These are phyloP conservation scores for Podospora anserina DNA, from an alignment of 495 filamentous ascomycete genomes.

Conservation along the genomic window DNA sequence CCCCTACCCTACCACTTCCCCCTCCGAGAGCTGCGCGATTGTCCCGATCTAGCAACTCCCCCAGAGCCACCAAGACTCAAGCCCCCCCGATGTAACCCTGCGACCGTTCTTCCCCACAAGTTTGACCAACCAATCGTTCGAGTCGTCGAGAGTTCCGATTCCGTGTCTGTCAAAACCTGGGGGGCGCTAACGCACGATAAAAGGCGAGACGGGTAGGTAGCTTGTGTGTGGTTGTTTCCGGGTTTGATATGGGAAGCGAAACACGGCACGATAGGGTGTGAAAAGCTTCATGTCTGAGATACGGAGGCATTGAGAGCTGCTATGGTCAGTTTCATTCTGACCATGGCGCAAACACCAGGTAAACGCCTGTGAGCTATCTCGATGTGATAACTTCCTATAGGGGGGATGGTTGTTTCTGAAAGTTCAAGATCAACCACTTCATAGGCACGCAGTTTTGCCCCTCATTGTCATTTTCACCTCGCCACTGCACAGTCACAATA, in stretches of 20 bases:
- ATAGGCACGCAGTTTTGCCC: too few relatives aligned
- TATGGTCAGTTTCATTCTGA: background rate
- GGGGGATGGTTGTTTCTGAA: too few relatives aligned
- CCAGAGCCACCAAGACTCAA: background rate
- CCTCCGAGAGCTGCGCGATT: too few relatives aligned
- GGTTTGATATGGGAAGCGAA: background rate
- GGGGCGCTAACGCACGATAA: background rate
- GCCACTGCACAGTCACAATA: too few relatives aligned
- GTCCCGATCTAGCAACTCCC: too few relatives aligned
- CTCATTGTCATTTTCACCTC: too few relatives aligned
- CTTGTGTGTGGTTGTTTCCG: background rate
- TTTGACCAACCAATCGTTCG: constrained; percentile 1
- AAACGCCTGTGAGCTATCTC: too few relatives aligned
- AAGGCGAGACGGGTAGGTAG: background rate
- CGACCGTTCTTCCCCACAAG: background rate
- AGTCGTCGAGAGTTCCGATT: background rate
- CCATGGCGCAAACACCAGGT: too few relatives aligned
- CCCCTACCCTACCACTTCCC: too few relatives aligned
- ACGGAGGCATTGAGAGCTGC: background rate
- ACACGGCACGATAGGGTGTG: constrained; percentile 22
- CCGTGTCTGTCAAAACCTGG: background rate
- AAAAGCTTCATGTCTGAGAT: background rate
- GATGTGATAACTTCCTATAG: too few relatives aligned
- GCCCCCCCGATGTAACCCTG: constrained; percentile 6
- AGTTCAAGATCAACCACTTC: too few relatives aligned